These are phyloP conservation scores for Lolium perenne DNA, from an alignment of 176 grass and related monocot genomes.

Conservation along the genomic window DNA sequence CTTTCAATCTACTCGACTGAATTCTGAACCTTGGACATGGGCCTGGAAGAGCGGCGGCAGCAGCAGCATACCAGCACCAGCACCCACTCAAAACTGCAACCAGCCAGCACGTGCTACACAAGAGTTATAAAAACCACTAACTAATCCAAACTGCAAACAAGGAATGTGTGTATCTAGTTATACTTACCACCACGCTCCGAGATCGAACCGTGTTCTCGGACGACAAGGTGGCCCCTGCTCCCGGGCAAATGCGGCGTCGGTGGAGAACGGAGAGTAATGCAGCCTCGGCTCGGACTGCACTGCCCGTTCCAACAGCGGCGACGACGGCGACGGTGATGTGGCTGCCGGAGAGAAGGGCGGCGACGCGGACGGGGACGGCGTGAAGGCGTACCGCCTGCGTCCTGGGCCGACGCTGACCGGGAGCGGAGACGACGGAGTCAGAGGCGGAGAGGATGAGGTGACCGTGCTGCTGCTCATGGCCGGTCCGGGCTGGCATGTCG, in stretches of 20 bases:
- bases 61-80: neutral
- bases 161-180: neutral
- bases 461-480: slow-evolving; percentile 8
- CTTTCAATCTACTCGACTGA: no score
- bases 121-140: neutral
- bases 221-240: neutral
- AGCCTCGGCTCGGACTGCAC: slow-evolving; percentile 19
- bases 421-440: slow-evolving; percentile 15
- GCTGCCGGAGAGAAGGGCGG: neutral
- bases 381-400: neutral
- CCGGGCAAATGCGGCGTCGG: neutral
- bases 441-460: neutral
- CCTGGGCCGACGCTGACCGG: neutral
- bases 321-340: neutral
- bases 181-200: slow-evolving; percentile 20
- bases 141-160: neutral
- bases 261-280: neutral
- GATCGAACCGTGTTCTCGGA: neutral
- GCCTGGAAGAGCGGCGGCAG: neutral
- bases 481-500: slow-evolving; percentile 44
- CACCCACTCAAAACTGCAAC: slow-evolving; percentile 10
- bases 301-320: neutral
- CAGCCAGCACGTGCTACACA: neutral
- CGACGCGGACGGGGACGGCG: slow-evolving; percentile 22
- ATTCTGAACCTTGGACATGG: neutral